A percentile compares a stretch with the other conserved stretches of the same genome.
These are phyloP conservation scores for Brettanomyces nanus DNA, from an alignment of 805 yeast species.

Conservation along the genomic window DNA sequence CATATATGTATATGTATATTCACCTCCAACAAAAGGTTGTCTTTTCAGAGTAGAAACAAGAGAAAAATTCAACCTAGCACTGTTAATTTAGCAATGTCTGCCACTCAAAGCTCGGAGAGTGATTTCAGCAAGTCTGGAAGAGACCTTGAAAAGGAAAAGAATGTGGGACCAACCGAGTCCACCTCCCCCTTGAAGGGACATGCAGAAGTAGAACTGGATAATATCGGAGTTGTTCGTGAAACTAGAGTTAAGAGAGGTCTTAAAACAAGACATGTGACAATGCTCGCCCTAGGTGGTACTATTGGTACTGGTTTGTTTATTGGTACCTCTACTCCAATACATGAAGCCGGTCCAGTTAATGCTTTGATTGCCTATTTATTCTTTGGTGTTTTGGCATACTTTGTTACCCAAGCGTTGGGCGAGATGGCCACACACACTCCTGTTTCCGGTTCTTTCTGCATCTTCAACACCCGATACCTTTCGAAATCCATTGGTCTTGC, in stretches of 20 bases:
- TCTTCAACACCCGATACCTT: slow-evolving; percentile 59
- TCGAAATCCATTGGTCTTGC: slow-evolving; percentile 69
- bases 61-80: too few relatives aligned
- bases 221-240: slow-evolving; percentile 7
- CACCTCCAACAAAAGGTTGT: too few relatives aligned
- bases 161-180: background rate
- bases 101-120: background rate
- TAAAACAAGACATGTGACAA: slow-evolving; percentile 58
- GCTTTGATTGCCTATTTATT: slow-evolving; percentile 54
- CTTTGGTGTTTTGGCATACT: slow-evolving; percentile 55
- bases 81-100: too few relatives aligned
- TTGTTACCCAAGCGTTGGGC: slow-evolving; percentile 63
- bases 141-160: background rate
- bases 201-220: background rate
- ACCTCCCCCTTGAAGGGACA: background rate
- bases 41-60: too few relatives aligned
- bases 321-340: slow-evolving; percentile 46
- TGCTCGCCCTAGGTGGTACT: slow-evolving; percentile 74
- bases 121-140: background rate
- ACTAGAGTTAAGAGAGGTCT: slow-evolving; percentile 36
- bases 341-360: slow-evolving; percentile 59
- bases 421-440: slow-evolving; percentile 78
- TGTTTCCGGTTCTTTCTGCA: slow-evolving; percentile 57
- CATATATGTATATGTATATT: too few relatives aligned
- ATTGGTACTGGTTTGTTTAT: slow-evolving; percentile 74